phyloP scores from a whole-genome alignment of 306 rosid genomes.

The Cucumis hystrix region DNA sequence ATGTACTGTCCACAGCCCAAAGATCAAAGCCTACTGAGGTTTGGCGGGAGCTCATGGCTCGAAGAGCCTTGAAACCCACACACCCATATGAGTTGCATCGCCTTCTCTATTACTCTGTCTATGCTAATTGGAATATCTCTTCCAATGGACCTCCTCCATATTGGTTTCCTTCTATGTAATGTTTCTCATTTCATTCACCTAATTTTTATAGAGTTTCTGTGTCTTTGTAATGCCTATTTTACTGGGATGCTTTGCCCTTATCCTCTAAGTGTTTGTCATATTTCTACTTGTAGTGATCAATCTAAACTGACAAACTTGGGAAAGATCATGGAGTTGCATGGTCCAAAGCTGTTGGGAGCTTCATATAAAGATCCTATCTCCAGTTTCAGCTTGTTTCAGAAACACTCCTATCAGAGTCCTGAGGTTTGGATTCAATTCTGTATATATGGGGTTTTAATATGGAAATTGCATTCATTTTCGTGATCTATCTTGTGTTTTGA shows the following conservation, averaged over 20 bases:
- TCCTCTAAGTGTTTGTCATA: too few species aligned
- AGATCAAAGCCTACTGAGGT: conserved; percentile 20
- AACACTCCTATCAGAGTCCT: conserved; percentile 44
- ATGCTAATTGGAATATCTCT: conserved; percentile 25
- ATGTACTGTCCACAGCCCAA: conserved; percentile 5
- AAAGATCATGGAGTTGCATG: conserved; percentile 50
- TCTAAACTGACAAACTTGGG: conserved; percentile 49
- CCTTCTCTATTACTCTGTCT: conserved; percentile 41
- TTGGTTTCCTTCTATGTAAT: conserved; percentile 76
- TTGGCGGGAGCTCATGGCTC: conserved; percentile 48
- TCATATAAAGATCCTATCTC: conserved; percentile 65
- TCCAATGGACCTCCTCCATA: conserved; percentile 41
- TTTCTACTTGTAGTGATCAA: conserved; percentile 23
- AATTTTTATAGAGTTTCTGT: not conserved
- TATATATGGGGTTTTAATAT: not conserved
- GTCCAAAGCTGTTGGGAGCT: conserved; percentile 43
- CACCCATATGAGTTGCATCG: conserved; percentile 49
- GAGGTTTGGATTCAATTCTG: conserved; percentile 25
- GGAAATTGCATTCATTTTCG: not conserved
- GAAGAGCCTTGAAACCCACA: conserved; percentile 42
- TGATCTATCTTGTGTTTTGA: not conserved
- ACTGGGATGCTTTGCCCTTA: too few species aligned
- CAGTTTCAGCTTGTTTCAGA: conserved; percentile 49
- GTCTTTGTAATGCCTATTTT: not conserved
- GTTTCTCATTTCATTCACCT: not conserved